Evolutionary conservation across 2,329 filamentous ascomycete species (phyloP), one percentile per base, ranked within the genome.

Genomic region (Exophiala viscosa): DNA sequence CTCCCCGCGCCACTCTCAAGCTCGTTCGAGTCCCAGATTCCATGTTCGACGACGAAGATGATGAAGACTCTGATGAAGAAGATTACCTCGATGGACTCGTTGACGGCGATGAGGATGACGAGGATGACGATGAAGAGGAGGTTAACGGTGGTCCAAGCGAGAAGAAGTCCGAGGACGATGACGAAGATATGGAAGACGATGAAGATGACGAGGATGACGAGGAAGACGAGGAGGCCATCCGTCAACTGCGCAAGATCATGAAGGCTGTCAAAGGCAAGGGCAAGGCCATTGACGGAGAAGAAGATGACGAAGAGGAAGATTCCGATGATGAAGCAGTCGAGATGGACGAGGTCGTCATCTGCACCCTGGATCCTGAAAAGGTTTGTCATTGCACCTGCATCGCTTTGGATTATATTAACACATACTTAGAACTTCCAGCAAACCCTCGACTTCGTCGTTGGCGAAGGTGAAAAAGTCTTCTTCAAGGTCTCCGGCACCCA

Each of bases 401-500:
- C 38, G 9, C 35, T 39, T 43, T 6, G 17, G 45, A 17, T 32
- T 32, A 2, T 44, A 43, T 58, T 38, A 39, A 36, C 11, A 14
- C 18, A 13, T 17, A 23, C 5, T 50, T 50, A 97, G 93, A 83
- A 88, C 77, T 96, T 87, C 81, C 93, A 99, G 76, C 95, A 99
- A 75, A 76, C 93, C 43, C 83, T 99, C 54, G 90, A 99, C 73
- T 89, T 99, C 72, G 93, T 88, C 60, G 84, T 99, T 69, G 84
- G 83, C 65, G 88, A 96, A 70, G 83, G 87, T 63, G 93, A 99
- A 79, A 83, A 83, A 64, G 86, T 96, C 61, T 96, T 88, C 80
- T 97, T 99, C 78, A 83, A 88, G 68, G 90, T 95, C 61, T 85
- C 82, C 57, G 93, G 93, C 65, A 93, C 88, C 58, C 90, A 96